These are phyloP conservation scores for Neurospora cerealis DNA, from an alignment of 495 filamentous ascomycete species.

Conservation along the genomic window DNA sequence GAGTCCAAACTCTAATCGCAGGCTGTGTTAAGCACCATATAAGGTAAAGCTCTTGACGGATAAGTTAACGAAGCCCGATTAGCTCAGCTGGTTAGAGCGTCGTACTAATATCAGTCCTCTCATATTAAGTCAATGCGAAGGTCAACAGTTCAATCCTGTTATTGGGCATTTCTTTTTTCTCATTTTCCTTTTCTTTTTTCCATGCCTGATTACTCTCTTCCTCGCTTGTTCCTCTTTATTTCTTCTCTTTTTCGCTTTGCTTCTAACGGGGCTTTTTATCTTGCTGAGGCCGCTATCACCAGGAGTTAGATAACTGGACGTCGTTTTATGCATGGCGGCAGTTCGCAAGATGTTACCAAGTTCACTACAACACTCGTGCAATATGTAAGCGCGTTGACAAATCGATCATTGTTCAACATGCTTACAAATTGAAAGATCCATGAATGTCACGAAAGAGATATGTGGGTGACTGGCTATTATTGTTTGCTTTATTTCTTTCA, in stretches of 20 bases:
- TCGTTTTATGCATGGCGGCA: neutral
- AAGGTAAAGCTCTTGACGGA: accelerated
- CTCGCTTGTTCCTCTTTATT: neutral
- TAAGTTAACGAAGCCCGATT: neutral
- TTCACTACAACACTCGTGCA: neutral
- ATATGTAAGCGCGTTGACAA: neutral
- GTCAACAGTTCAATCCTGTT: neutral
- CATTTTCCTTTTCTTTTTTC: neutral
- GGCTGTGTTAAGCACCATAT: neutral
- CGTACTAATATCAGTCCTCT: neutral
- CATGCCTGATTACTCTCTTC: neutral
- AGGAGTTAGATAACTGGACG: neutral
- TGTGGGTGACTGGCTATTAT: neutral
- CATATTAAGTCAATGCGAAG: neutral
- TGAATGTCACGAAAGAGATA: neutral
- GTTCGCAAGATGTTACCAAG: neutral
- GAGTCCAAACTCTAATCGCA: neutral
- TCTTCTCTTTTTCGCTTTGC: neutral
- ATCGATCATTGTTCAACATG: neutral
- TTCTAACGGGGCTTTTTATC: neutral
- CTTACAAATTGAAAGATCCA: neutral
- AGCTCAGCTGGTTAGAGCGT: neutral
- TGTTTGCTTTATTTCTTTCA: neutral
- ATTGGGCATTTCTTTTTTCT: neutral
- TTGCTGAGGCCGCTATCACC: neutral